phyloP scores from a whole-genome alignment of 179 eudicot species.

The Sideroxylon spinosum region DNA sequence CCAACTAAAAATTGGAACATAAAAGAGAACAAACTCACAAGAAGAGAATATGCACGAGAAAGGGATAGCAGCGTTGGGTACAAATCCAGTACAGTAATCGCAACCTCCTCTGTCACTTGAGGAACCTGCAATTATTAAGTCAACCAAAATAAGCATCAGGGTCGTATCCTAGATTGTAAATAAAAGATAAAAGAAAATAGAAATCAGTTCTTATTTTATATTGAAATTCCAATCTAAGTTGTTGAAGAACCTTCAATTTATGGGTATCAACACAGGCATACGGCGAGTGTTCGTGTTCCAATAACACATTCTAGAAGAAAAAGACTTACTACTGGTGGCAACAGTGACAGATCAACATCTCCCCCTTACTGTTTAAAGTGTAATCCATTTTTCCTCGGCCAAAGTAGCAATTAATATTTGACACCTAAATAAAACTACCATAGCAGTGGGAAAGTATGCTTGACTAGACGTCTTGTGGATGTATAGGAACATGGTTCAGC shows the following conservation, averaged over 20 bases:
- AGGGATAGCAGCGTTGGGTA: slow-evolving; percentile 82
- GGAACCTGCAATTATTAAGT: slow-evolving; percentile 59
- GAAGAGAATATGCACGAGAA: slow-evolving; percentile 68
- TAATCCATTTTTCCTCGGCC: not conserved
- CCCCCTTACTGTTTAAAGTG: not conserved
- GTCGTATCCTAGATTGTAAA: not conserved
- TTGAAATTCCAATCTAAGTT: not conserved
- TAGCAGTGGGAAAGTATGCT: not conserved
- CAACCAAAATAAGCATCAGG: not conserved
- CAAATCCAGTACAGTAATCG: slow-evolving; percentile 72
- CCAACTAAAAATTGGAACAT: not conserved
- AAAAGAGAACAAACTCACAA: slow-evolving; percentile 47
- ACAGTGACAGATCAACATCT: not conserved
- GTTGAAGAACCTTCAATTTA: not conserved
- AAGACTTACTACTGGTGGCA: slow-evolving; percentile 5
- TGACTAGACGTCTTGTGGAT: not conserved
- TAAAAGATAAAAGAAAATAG: not conserved
- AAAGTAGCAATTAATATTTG: not conserved
- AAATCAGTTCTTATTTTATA: not conserved
- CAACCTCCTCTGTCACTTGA: slow-evolving; percentile 87
- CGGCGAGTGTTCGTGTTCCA: not conserved
- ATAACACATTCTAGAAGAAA: not conserved
- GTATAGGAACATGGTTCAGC: not conserved
- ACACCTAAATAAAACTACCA: not conserved
- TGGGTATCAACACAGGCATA: not conserved